Base-by-base conservation (phyloP, 2,329 filamentous ascomycete genomes). In the Colletotrichum orbiculare region DNA sequence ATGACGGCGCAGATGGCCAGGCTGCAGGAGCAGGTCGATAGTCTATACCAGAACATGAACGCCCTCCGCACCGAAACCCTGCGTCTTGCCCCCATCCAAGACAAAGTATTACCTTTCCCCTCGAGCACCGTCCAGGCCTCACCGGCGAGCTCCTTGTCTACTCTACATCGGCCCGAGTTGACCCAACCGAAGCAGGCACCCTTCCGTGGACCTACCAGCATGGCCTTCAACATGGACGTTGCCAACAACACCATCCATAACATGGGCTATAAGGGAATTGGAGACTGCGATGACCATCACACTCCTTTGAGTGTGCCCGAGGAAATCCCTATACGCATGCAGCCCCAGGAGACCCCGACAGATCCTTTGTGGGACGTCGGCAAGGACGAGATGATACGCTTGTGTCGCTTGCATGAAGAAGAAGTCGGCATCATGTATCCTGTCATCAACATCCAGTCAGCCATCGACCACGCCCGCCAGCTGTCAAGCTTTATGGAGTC, bases 391-490 rank as follows among this genome's bases (percentile, higher is more conserved):
- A 92, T 96, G 71, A 76, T 95, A 17, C 87, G 93, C 1, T 79
- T 97, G 12, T 93, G 92, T 69, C 84, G 87, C 12, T 82, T 96
- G 0, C 95, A 96, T 73, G 92, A 97, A 69, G 94, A 97, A 71
- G 94, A 97, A 74, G 90, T 96, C 71, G 93, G 93, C 47, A 87
- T 95, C 71, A 96, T 97, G 93, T 97, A 97, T 75, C 95, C 95
- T 0, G 87, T 97, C 4, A 77, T 97, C 50, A 87, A 92, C 69
- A 91, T 97, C 41, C 87, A 91, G 46, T 84, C 84, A 46, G 81
- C 96, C 43, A 88, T 92, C 42, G 81, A 82, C 6, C 91, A 97
- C 74, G 89, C 90, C 7, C 89, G 86, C 67, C 83, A 85, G 64
- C 80, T 97, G 1, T 90, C 89, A 60, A 83, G 86, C 0, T 96